Base-by-base conservation (phyloP, 2,329 filamentous ascomycete genomes). In the Akanthomyces muscarius region DNA sequence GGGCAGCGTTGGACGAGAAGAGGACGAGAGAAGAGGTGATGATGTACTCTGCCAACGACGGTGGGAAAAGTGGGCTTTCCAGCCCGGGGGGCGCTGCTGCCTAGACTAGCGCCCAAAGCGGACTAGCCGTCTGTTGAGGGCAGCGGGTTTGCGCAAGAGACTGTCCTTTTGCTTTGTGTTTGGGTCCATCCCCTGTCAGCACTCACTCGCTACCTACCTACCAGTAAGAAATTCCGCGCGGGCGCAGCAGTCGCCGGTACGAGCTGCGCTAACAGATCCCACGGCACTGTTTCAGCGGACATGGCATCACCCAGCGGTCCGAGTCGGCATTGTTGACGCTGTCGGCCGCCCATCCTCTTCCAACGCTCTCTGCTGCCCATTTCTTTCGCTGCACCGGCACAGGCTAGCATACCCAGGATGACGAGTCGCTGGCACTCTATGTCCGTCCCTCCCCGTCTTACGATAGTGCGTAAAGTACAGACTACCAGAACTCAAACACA, bases 81-180 rank as follows among this genome's bases (percentile, higher is more conserved):
- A 72, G 69, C 69, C 72, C 67, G 64, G 67, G 62, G 66, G 60
- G 67, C 68, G 68, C 73, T 75, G 73, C 71, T 74, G 73, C 73
- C 73, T 74, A 65, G 69, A 71, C 53, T 28, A 41, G 50, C 21
- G 58, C 58, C 61, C 66, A 68, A 72, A 65, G 50, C 56, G 57
- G 66, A 11, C 45, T 69, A 70, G 68, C 45, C 59, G 54, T 16
- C 2, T 16, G 16, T 23, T 23, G 36, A 51, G 21, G 52, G 14
- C 38, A 41, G 33, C n/a, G 48, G 57, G 56, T 60, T 51, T 53
- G 63, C 64, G 66, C 66, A 63, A 70, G 71, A 70, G 73, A 69
- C 72, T 70, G 42, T 13, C n/a, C 23, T 36, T 36, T 23, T 13
- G 11, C 23, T 36, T 36, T 1, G 33, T 6, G 7, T 36, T 7